Evolutionary conservation across 2,329 filamentous ascomycete species (phyloP).

Genomic region (Aspergillus pseudotamarii): DNA sequence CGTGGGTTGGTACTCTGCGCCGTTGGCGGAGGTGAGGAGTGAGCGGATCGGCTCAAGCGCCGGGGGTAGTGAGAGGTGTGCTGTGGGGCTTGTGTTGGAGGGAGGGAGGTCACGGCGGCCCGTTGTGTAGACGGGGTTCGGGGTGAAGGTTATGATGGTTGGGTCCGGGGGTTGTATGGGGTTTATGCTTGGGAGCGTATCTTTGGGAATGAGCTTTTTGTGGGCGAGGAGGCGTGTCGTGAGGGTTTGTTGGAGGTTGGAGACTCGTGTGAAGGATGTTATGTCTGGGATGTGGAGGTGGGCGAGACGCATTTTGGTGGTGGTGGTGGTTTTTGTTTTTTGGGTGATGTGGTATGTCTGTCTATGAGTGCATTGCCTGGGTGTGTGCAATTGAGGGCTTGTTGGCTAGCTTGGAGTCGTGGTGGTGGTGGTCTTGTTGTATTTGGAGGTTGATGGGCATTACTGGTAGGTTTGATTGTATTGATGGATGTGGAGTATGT

Average conservation of each 20-base stretch:
- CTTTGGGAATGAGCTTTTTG: conserved; percentile 53
- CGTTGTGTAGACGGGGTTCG: conserved; percentile 82
- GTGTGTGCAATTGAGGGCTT: background rate
- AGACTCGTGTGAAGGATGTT: conserved; percentile 58
- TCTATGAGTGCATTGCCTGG: background rate
- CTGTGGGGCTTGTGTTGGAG: conserved; percentile 35
- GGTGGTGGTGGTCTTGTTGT: background rate
- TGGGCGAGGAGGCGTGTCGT: conserved; percentile 61
- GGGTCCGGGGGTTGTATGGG: conserved; percentile 58
- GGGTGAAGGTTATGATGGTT: conserved; percentile 79
- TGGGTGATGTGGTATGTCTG: background rate
- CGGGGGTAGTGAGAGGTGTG: conserved; percentile 42
- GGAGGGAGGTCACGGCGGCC: conserved; percentile 73
- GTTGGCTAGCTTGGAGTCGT: background rate
- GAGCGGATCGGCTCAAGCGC: conserved; percentile 41
- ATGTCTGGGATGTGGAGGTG: conserved; percentile 62
- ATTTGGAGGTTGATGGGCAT: conserved; percentile 1
- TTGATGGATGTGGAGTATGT: background rate
- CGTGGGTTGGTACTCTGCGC: conserved; percentile 68
- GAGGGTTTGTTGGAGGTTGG: conserved; percentile 59
- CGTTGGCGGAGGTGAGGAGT: conserved; percentile 28
- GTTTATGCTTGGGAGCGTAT: conserved; percentile 24
- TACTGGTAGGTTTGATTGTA: background rate
- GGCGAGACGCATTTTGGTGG: conserved; percentile 54
- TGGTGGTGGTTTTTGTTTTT: background rate